Evolutionary conservation across 2,329 filamentous ascomycete genomes (phyloP).

Genomic region (Lecanicillium sp.): DNA sequence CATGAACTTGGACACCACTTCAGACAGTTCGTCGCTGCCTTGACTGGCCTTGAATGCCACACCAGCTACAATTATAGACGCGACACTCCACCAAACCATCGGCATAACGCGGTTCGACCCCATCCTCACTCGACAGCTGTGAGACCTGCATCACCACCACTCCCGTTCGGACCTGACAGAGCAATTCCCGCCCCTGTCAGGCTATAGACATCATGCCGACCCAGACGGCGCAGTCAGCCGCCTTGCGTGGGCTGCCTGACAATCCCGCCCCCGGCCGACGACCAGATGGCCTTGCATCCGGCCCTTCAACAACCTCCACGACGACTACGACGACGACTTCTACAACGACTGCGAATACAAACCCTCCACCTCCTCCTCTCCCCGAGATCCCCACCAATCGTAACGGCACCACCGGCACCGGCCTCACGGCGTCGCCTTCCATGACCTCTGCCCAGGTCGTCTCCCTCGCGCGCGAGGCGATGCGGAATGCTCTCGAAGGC

Average conservation of each 20-base stretch:
- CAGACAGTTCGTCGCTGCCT: too few relatives aligned
- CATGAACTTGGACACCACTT: too few relatives aligned
- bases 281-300: slow-evolving; percentile 27
- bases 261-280: slow-evolving; percentile 30
- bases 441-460: slow-evolving; percentile 59
- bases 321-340: slow-evolving; percentile 32
- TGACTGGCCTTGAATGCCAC: too few relatives aligned
- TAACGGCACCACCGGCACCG: slow-evolving; percentile 37
- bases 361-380: slow-evolving; percentile 30
- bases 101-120: too few relatives aligned
- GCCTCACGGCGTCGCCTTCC: slow-evolving; percentile 40
- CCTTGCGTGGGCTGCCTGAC: slow-evolving; percentile 29
- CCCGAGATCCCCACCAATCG: slow-evolving; percentile 40
- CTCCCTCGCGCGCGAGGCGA: slow-evolving; percentile 56
- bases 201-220: slow-evolving; percentile 1
- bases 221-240: slow-evolving; percentile 1
- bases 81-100: too few relatives aligned
- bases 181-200: not conserved
- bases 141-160: too few relatives aligned
- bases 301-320: slow-evolving; percentile 29
- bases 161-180: too few relatives aligned
- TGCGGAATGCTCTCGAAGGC: slow-evolving; percentile 59
- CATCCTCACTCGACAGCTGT: too few relatives aligned
- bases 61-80: too few relatives aligned
- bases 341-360: slow-evolving; percentile 31